These are phyloP conservation scores for Singerocomus inundabilis DNA, from an alignment of 1,284 basidiomycete genomes.

Conservation along the genomic window DNA sequence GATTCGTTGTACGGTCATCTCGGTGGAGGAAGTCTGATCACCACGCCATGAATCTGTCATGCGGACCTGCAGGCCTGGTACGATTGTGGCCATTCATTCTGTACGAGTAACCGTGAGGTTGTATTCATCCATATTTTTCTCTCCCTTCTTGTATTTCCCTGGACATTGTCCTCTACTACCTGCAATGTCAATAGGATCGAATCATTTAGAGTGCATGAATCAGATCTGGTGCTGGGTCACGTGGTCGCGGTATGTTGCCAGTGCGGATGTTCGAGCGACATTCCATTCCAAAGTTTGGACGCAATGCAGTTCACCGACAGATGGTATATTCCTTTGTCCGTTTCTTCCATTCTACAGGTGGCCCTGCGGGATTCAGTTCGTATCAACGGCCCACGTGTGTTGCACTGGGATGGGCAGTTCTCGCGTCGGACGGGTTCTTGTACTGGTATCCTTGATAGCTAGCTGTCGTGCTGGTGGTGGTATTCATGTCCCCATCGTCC, in stretches of 20 bases:
- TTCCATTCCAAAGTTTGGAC: background rate
- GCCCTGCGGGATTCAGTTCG: conserved; percentile 1
- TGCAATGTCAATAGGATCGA: conserved; percentile 8
- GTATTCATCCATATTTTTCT: conserved; percentile 4
- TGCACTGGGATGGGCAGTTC: conserved; percentile 10
- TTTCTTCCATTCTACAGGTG: background rate
- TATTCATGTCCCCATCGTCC: conserved; percentile 28
- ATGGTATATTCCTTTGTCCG: background rate
- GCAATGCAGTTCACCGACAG: conserved; percentile 1
- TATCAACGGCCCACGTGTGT: background rate
- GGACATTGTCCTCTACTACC: background rate
- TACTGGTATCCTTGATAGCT: conserved; percentile 9
- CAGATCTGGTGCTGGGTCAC: too few relatives aligned
- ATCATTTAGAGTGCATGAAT: too few relatives aligned
- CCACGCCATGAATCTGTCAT: conserved; percentile 26
- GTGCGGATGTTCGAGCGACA: background rate
- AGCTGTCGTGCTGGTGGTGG: conserved; percentile 13
- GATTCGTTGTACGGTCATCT: conserved; percentile 32
- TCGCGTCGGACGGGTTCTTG: conserved; percentile 7
- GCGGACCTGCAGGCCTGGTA: background rate
- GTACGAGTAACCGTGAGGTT: conserved; percentile 20
- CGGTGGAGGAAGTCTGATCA: conserved; percentile 22
- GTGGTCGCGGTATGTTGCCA: background rate
- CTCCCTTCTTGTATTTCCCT: conserved; percentile 9
- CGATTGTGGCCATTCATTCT: conserved; percentile 8